Evolutionary conservation across 2,329 filamentous ascomycete species (phyloP), one percentile per base, ranked within the genome.

Genomic region (Ascochyta rabiei): DNA sequence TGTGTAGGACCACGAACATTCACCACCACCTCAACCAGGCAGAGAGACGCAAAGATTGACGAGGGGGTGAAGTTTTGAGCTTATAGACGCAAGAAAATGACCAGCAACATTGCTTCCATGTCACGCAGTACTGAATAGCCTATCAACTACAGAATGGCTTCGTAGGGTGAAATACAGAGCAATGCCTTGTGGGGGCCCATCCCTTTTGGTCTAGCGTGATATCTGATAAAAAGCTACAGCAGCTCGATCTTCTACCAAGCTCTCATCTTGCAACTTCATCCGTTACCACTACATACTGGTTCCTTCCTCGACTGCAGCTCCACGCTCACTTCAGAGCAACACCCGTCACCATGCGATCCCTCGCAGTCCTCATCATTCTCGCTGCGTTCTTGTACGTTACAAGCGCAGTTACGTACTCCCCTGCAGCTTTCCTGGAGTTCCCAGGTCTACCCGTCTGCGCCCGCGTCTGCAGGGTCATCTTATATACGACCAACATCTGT

Each of bases 401-500:
- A n/a, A 48, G 33, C 40, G 31, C 51, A 15, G 8, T 31, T n/a
- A 12, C 23, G 12, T 7, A 28, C 24, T 6, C 10, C 12, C 18
- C 24, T n/a, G 3, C 43, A 6, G 9, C 24, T 12, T 40, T 58
- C 43, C 30, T 53, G 28, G 44, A 54, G 9, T 48, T 33, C 23
- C 3, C 3, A 16, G 2, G 33, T 6, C 33, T 61, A 10, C 44
- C 59, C 7, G 19, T 35, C 4, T 61, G 59, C 19, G 53, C 45
- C 2, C 26, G n/a, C 1, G 18, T 18, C 10, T 61, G 56, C 38
- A 39, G 37, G 12, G 16, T 31, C 2, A 35, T 55, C 4, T 3
- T n/a, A 3, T 21, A 28, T 3, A 31, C 50, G 2, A 41, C 92
- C 68, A 83, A 82, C 40, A 85, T 80, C 57, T 96, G 91, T 74